phyloP scores from a whole-genome alignment of 202 grass and related monocot genomes.

The Elaeis oleifera region DNA sequence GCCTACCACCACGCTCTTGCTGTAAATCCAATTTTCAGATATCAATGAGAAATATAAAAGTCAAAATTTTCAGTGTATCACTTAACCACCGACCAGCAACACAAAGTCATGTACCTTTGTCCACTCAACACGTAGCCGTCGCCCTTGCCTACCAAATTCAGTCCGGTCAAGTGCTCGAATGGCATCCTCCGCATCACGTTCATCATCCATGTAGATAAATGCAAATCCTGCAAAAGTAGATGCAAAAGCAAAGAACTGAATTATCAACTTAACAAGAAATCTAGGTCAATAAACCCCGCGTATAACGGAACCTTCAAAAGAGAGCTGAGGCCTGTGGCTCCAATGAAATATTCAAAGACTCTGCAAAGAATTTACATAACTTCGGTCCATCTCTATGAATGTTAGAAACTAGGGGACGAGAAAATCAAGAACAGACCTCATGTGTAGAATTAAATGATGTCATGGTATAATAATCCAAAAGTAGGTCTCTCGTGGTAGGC shows the following conservation, averaged over 20 bases:
- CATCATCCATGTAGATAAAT: constrained; percentile 98
- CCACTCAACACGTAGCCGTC: constrained; percentile 83
- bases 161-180: constrained; percentile 67
- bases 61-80: background rate
- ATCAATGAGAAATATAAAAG: no score
- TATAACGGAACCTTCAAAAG: background rate
- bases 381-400: constrained; percentile 29
- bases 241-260: constrained; percentile 2
- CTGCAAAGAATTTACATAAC: constrained; percentile 20
- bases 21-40: background rate
- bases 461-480: constrained; percentile 57
- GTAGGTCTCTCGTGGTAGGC: constrained; percentile 33
- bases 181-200: constrained; percentile 90
- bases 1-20: constrained; percentile 34
- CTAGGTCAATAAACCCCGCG: constrained; percentile 2
- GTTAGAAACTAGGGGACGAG: constrained; percentile 33
- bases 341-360: constrained; percentile 12
- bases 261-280: constrained; percentile 15
- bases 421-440: constrained; percentile 80
- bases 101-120: constrained; percentile 45
- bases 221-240: constrained; percentile 69
- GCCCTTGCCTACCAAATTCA: constrained; percentile 92
- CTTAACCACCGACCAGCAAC: no score
- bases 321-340: background rate
- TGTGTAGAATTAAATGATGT: constrained; percentile 58